These are phyloP conservation scores for Lipomyces kockii DNA, from an alignment of 805 yeast species.

Conservation along the genomic window DNA sequence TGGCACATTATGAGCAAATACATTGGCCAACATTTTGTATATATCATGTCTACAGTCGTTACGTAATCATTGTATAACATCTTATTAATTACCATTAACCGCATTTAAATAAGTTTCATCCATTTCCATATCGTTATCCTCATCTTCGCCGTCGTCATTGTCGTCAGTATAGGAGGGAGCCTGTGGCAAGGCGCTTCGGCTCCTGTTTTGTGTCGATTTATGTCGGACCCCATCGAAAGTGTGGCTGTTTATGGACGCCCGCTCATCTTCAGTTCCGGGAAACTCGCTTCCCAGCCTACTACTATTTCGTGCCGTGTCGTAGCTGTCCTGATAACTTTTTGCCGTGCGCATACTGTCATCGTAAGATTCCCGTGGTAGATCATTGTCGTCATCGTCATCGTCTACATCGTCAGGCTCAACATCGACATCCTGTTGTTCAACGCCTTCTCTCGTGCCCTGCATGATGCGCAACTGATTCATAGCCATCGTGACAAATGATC, in stretches of 20 bases:
- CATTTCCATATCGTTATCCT: slow-evolving; percentile 26
- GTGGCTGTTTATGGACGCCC: neutral
- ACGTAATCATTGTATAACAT: neutral
- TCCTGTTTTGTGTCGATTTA: slow-evolving; percentile 1
- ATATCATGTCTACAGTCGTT: neutral
- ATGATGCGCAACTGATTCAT: slow-evolving; percentile 77
- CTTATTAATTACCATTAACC: slow-evolving; percentile 1
- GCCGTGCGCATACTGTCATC: slow-evolving; percentile 8
- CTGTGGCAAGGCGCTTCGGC: slow-evolving; percentile 9
- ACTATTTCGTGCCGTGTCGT: neutral
- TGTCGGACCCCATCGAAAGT: neutral
- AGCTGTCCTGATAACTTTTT: neutral
- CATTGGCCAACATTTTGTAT: neutral
- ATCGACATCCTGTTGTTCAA: slow-evolving; percentile 25
- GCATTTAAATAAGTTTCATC: slow-evolving; percentile 25
- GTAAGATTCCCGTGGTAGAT: neutral
- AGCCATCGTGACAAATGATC: slow-evolving; percentile 78
- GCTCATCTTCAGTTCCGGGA: neutral
- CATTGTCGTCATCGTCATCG: slow-evolving; percentile 20
- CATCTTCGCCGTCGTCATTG: slow-evolving; percentile 25
- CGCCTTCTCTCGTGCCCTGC: slow-evolving; percentile 46
- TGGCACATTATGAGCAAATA: slow-evolving; percentile 8
- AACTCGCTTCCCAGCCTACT: neutral
- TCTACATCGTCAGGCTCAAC: neutral
- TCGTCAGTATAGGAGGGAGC: slow-evolving; percentile 9